Base-by-base conservation (phyloP, 2,329 filamentous ascomycete genomes). In the Talaromyces rugulosus region DNA sequence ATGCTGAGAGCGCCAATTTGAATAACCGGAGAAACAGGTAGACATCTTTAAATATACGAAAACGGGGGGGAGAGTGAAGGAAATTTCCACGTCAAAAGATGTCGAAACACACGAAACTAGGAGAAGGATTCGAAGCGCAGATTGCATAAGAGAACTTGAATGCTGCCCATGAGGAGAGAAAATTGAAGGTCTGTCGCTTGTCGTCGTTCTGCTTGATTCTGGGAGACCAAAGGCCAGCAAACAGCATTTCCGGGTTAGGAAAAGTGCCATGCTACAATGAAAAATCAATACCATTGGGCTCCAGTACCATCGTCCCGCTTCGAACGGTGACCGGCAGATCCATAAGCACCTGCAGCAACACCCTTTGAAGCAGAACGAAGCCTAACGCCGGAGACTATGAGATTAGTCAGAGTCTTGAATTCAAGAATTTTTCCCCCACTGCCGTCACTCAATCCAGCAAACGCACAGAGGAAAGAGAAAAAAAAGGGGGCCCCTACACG, bases 371-470 rank as follows among this genome's bases (percentile, higher is more conserved):
- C 87, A 83, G 89, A 91, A 84, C 89, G 89, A 84, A 91, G 88
- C 88, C 89, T 91, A 86, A 87, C 88, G 89, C 85, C 87, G 88
- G 85, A 88, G 85, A 89, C 89, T 91, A 88, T 87, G 80, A 83
- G 77, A 89, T 91, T 88, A 91, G 88, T 89, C 86, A 86, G 82
- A 83, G 85, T 85, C 86, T 85, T 88, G 86, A 88, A 86, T 85
- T 85, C 78, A 82, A 81, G 18, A 83, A 50, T 56, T 82, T 83
- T 53, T 33, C 34, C 85, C 84, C 90, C 86, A 83, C 84, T 87
- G 85, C 85, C 84, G 85, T 87, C 86, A 83, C 84, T 78, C 83
- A 83, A 83, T 88, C 62, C 87, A 91, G 86, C 85, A 89, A 88
- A 90, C 88, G 88, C 87, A 88, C 87, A 89, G 87, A 88, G 89